phyloP scores from a whole-genome alignment of 2,329 filamentous ascomycete species.

The Fusarium tuaranense region DNA sequence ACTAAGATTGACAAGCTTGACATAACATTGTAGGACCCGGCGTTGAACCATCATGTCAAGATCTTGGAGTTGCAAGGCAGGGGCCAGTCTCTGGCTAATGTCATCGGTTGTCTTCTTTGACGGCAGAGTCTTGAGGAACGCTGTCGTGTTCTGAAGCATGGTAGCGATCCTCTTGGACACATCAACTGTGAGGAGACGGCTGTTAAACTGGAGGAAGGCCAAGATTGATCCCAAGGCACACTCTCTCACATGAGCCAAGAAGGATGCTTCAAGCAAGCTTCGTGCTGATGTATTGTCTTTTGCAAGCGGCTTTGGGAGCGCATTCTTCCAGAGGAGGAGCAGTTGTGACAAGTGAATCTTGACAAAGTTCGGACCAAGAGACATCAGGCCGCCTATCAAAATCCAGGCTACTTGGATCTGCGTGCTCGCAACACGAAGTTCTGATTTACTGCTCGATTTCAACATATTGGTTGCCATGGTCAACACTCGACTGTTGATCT shows the following conservation, averaged over 20 bases:
- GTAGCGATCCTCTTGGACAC: conserved; percentile 91
- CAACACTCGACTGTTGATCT: conserved; percentile 92
- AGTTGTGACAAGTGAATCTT: conserved; percentile 98
- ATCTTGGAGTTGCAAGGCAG: conserved; percentile 88
- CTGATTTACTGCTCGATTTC: conserved; percentile 91
- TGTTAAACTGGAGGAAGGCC: conserved; percentile 94
- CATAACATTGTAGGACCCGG: conserved; percentile 94
- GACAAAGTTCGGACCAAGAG: conserved; percentile 95
- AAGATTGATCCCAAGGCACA: conserved; percentile 92
- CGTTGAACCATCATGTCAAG: conserved; percentile 93
- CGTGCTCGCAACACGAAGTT: conserved; percentile 89
- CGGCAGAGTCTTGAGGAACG: conserved; percentile 88
- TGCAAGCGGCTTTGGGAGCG: conserved; percentile 91
- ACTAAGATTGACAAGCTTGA: conserved; percentile 88
- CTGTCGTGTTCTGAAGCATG: conserved; percentile 95
- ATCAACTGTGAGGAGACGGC: conserved; percentile 89
- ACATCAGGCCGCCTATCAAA: conserved; percentile 95
- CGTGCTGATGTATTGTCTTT: conserved; percentile 90
- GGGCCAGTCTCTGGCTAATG: conserved; percentile 83
- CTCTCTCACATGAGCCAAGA: conserved; percentile 93
- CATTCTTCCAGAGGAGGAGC: conserved; percentile 96
- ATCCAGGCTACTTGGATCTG: conserved; percentile 99
- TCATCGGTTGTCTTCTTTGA: conserved; percentile 89
- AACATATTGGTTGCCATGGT: conserved; percentile 91
- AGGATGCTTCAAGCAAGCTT: conserved; percentile 89